These are phyloP conservation scores for Aspergillus niger DNA, from an alignment of 2,329 filamentous ascomycete genomes.

Conservation along the genomic window DNA sequence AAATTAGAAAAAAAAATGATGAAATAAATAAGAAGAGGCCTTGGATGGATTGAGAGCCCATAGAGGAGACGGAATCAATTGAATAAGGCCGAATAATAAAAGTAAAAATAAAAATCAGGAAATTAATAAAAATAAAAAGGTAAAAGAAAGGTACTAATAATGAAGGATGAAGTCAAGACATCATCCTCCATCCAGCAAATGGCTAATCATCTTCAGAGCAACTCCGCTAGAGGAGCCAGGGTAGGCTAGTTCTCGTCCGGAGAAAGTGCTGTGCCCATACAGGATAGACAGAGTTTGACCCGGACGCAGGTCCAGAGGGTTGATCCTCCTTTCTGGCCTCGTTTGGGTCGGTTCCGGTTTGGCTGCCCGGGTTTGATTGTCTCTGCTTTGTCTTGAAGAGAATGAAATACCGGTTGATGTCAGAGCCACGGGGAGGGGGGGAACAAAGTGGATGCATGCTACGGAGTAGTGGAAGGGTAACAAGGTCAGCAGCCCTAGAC, in stretches of 20 bases:
- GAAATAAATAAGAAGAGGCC: slow-evolving; percentile 29
- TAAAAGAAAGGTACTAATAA: slow-evolving; percentile 19
- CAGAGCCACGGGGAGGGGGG: slow-evolving; percentile 33
- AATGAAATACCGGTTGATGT: slow-evolving; percentile 40
- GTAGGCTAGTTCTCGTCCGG: slow-evolving; percentile 34
- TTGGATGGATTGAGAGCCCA: slow-evolving; percentile 11
- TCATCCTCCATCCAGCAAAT: slow-evolving; percentile 34
- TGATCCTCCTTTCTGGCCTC: slow-evolving; percentile 42
- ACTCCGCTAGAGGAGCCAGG: slow-evolving; percentile 31
- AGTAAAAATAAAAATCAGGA: slow-evolving; percentile 17
- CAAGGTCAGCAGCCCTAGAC: slow-evolving; percentile 24
- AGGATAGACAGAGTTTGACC: slow-evolving; percentile 39
- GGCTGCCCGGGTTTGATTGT: slow-evolving; percentile 30
- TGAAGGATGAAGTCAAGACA: slow-evolving; percentile 41
- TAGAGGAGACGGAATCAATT: slow-evolving; percentile 13
- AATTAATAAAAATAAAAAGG: slow-evolving; percentile 12
- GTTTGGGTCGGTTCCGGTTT: slow-evolving; percentile 36
- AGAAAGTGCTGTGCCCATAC: slow-evolving; percentile 33
- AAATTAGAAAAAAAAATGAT: slow-evolving; percentile 22
- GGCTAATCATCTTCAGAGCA: slow-evolving; percentile 25
- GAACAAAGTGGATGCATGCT: slow-evolving; percentile 36
- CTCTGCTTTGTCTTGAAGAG: slow-evolving; percentile 29
- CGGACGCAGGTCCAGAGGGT: slow-evolving; percentile 44
- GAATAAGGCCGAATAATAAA: slow-evolving; percentile 19
- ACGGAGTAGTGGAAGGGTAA: slow-evolving; percentile 23